Conservation (phyloP, 768 basidiomycete species). For the Suillus spraguei region DNA sequence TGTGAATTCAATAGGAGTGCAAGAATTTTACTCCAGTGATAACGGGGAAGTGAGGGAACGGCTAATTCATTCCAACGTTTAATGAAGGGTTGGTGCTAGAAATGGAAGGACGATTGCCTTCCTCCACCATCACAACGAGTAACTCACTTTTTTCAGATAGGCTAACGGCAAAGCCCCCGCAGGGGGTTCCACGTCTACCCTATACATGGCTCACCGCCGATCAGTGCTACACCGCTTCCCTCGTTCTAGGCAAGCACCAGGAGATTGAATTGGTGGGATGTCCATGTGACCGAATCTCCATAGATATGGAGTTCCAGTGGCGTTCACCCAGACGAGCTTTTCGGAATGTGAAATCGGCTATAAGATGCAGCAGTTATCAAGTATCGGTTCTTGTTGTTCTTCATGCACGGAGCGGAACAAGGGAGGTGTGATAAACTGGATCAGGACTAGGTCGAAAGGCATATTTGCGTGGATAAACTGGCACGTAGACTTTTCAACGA, state of each 20-base stretch:
- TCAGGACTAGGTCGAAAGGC: background rate
- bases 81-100: background rate
- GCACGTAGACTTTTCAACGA: background rate
- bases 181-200: background rate
- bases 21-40: background rate
- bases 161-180: background rate
- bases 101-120: background rate
- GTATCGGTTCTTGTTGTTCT: background rate
- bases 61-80: background rate
- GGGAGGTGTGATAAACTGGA: background rate
- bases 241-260: background rate
- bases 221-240: background rate
- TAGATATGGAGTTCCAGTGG: background rate
- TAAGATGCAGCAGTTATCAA: background rate
- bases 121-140: background rate
- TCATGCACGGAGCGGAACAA: background rate
- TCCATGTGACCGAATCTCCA: background rate
- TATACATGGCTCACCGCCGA: background rate
- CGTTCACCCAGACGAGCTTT: background rate
- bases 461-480: background rate
- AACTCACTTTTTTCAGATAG: background rate
- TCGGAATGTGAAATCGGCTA: constrained; percentile 2
- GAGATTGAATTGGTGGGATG: background rate
- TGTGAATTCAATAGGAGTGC: background rate
- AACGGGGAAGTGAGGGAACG: background rate